phyloP scores from a whole-genome alignment of 306 rosid species.

The Elaeagnus macrophylla region DNA sequence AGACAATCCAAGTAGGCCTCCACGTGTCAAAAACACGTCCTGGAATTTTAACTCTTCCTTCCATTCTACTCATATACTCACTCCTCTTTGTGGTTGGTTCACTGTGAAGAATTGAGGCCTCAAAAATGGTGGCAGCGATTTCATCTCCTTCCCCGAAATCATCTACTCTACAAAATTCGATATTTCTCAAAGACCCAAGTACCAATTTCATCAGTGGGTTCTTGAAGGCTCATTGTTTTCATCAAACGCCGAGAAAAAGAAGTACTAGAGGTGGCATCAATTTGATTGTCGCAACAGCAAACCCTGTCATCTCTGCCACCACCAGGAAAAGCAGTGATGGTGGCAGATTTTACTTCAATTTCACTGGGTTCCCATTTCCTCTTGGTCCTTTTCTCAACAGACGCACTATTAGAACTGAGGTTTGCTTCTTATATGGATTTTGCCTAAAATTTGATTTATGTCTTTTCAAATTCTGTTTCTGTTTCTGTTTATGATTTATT shows the following conservation, averaged over 20 bases:
- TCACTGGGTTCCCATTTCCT: slow-evolving; percentile 96
- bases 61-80: neutral
- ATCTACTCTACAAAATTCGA: slow-evolving; percentile 43
- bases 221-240: slow-evolving; percentile 41
- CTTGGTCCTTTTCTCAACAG: slow-evolving; percentile 90
- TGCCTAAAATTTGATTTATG: neutral
- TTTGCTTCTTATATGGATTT: slow-evolving; percentile 11
- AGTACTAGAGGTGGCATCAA: slow-evolving; percentile 33
- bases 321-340: slow-evolving; percentile 19
- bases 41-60: slow-evolving; percentile 13
- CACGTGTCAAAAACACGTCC: slow-evolving; percentile 76
- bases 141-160: slow-evolving; percentile 51
- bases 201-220: slow-evolving; percentile 35
- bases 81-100: slow-evolving; percentile 1
- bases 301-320: slow-evolving; percentile 17
- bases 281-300: slow-evolving; percentile 52
- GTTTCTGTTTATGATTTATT: neutral
- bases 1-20: slow-evolving; percentile 29
- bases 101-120: slow-evolving; percentile 4
- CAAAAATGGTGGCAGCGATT: slow-evolving; percentile 45
- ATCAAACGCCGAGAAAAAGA: slow-evolving; percentile 34
- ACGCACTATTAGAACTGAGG: slow-evolving; percentile 77
- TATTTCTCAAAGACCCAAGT: slow-evolving; percentile 29
- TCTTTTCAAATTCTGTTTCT: neutral
- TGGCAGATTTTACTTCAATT: slow-evolving; percentile 83